Evolutionary conservation across 345 rosid species (phyloP).

Genomic region (Cochlearia excelsa): DNA sequence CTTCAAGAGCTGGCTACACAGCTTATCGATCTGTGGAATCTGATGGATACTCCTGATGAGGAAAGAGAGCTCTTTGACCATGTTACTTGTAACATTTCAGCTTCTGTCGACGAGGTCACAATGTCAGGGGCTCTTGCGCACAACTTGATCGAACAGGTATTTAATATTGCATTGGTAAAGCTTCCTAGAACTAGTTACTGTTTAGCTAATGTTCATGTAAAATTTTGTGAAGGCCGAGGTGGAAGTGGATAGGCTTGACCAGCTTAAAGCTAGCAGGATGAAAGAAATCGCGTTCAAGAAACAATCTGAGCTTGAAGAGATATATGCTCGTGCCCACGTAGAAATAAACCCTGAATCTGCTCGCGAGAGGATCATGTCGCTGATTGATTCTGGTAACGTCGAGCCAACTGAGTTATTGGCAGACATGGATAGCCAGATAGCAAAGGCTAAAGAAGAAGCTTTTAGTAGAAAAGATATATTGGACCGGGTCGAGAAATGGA

Average conservation of each 20-base stretch:
- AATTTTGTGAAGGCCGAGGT: constrained; percentile 65
- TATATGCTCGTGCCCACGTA: constrained; percentile 69
- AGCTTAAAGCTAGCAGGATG: constrained; percentile 90
- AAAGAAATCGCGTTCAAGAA: constrained; percentile 93
- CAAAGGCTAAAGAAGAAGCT: constrained; percentile 84
- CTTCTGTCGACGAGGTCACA: constrained; percentile 88
- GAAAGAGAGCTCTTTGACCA: constrained; percentile 80
- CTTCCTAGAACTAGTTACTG: constrained; percentile 22
- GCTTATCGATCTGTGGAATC: constrained; percentile 89
- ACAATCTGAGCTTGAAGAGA: constrained; percentile 95
- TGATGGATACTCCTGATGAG: constrained; percentile 94
- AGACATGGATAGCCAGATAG: constrained; percentile 91
- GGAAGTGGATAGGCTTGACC: constrained; percentile 96
- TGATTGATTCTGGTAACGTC: constrained; percentile 80
- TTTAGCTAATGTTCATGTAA: constrained; percentile 9
- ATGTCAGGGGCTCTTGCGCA: constrained; percentile 81
- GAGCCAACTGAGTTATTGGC: constrained; percentile 92
- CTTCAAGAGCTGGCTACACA: constrained; percentile 93
- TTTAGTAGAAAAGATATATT: constrained; percentile 89
- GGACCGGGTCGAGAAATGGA: constrained; percentile 99
- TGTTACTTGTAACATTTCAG: constrained; percentile 79
- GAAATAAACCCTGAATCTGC: constrained; percentile 82
- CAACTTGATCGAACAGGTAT: constrained; percentile 92
- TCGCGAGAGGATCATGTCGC: constrained; percentile 77
- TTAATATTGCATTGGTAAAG: constrained; percentile 2